Base-by-base conservation (phyloP, 2,329 filamentous ascomycete species). In the Cytospora leucostoma region DNA sequence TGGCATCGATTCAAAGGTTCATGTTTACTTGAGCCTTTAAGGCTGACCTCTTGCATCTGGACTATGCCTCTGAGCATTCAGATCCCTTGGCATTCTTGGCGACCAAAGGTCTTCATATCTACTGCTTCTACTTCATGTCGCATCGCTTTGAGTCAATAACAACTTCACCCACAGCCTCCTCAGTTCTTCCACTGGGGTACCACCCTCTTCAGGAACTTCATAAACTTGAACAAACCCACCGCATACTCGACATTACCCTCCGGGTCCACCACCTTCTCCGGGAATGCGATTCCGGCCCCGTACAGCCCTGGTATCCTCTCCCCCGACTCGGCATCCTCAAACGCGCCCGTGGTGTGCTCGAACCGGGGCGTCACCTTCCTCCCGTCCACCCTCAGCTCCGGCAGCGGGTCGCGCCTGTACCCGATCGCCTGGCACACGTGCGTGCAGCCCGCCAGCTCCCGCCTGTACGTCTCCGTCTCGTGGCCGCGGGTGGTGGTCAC, bases 211-310 rank as follows among this genome's bases (percentile, higher is more conserved):
- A 86, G 72, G 68, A 82, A 88, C 54, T 80, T 84, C 84, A 88
- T 88, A 67, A 89, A 88, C 73, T 89, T 88, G 70, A 79, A 86
- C 70, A 88, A 82, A 0, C 86, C 86, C 57, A 88, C 86, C 0
- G 84, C 83, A 68, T 81, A 78, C 73, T 88, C 85, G 8, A 84
- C 81, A 71, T 87, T 88, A 0, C 85, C 85, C 49, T 80, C 74
- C 1, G 85, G 86, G 75, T 88, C 86, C 10, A 79, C 79, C 7
- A 88, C 84, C 32, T 78, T 76, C 70, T 88, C 84, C 0, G 86
- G 86, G 68, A 83, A 89, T 0, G 85, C 86, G 68, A 89, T 88
- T 0, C 86, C 86, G 0, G 85, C 85, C 3, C 84, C 86, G 69
- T 82, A 85, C 19, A 88, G 68, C 0, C 84, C 84, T 1, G 79